Conservation (phyloP, 2,329 filamentous ascomycete species). For the Neurospora sp. region DNA sequence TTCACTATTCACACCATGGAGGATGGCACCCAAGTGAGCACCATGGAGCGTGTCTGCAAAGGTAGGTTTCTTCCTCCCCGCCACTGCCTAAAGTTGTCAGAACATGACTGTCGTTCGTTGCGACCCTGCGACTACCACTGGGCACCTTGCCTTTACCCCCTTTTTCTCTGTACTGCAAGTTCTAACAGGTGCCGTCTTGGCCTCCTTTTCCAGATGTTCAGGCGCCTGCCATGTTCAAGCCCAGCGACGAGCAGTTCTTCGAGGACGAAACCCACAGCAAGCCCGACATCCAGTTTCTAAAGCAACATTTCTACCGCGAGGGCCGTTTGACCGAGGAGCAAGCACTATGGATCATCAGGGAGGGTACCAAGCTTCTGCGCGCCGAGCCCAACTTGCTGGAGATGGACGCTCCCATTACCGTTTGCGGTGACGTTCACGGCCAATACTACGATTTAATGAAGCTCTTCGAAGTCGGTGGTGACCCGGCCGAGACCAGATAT, state of each 20-base stretch:
- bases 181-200: neutral
- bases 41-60: slow-evolving; percentile 94
- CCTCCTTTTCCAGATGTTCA: slow-evolving; percentile 64
- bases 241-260: slow-evolving; percentile 90
- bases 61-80: slow-evolving; percentile 45
- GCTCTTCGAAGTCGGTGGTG: slow-evolving; percentile 94
- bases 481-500: slow-evolving; percentile 92
- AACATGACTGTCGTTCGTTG: neutral
- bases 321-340: slow-evolving; percentile 95
- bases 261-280: slow-evolving; percentile 76
- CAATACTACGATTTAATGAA: slow-evolving; percentile 99
- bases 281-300: slow-evolving; percentile 87
- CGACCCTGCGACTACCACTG: slow-evolving; percentile 12
- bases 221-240: slow-evolving; percentile 87
- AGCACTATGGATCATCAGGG: slow-evolving; percentile 86
- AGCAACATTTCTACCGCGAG: slow-evolving; percentile 97
- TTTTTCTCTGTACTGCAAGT: slow-evolving; percentile 4
- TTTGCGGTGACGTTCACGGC: slow-evolving; percentile 95
- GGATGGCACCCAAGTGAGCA: slow-evolving; percentile 91
- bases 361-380: slow-evolving; percentile 78
- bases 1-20: slow-evolving; percentile 99
- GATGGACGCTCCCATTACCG: slow-evolving; percentile 98
- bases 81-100: neutral
- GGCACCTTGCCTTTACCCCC: slow-evolving; percentile 7
- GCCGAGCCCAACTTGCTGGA: slow-evolving; percentile 91